Evolutionary conservation across 1,139 yeast genomes (phyloP).

Genomic region (Lodderomyces parapsilosis): DNA sequence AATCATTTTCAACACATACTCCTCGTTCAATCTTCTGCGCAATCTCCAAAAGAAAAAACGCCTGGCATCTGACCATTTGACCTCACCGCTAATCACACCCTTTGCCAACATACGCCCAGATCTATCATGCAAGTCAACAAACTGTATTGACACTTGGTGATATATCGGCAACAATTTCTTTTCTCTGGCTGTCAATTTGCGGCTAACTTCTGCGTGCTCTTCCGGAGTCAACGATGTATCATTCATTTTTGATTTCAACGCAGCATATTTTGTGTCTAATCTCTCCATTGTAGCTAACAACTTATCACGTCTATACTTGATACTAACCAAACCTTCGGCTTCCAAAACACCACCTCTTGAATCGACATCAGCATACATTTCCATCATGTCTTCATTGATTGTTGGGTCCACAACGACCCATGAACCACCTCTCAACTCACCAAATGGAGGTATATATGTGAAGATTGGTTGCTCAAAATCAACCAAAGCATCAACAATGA

Average conservation of each 20-base stretch:
- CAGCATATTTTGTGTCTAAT: conserved; percentile 73
- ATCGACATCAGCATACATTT: conserved; percentile 96
- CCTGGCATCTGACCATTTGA: conserved; percentile 86
- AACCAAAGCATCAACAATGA: conserved; percentile 93
- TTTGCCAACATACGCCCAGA: conserved; percentile 97
- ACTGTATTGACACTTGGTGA: conserved; percentile 89
- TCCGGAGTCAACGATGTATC: conserved; percentile 56
- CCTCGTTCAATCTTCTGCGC: conserved; percentile 94
- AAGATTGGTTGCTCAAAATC: conserved; percentile 95
- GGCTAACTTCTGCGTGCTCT: conserved; percentile 63
- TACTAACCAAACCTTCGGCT: conserved; percentile 99
- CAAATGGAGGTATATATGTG: conserved; percentile 95
- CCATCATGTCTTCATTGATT: conserved; percentile 96
- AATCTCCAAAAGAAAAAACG: conserved; percentile 98
- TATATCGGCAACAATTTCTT: conserved; percentile 79
- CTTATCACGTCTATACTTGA: conserved; percentile 93
- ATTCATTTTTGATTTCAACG: conserved; percentile 58
- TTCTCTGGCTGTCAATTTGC: conserved; percentile 76
- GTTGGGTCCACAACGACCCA: conserved; percentile 99
- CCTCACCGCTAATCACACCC: conserved; percentile 81
- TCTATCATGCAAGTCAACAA: conserved; percentile 96
- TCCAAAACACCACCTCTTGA: conserved; percentile 98
- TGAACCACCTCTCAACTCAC: conserved; percentile 99
- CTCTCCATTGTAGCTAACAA: conserved; percentile 86
- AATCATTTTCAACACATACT: conserved; percentile 76